Evolutionary conservation across 257 asterid species (phyloP).

Genomic region (Primulina eburnea): DNA sequence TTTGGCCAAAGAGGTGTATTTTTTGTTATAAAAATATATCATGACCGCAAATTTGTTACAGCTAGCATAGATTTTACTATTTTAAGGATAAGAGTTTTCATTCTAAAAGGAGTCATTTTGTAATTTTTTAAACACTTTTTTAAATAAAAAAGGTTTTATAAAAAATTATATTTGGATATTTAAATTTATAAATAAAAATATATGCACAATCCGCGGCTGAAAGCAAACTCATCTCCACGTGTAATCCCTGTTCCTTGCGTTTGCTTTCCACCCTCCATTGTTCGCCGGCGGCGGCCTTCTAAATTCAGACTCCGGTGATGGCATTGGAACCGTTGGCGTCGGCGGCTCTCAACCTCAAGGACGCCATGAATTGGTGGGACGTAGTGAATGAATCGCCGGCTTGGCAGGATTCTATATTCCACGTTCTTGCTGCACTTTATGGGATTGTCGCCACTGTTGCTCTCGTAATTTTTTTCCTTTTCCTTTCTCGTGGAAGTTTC

Average conservation of each 20-base stretch:
- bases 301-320: slow-evolving; percentile 31
- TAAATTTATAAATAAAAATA: no score
- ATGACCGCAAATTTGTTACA: no score
- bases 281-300: background rate
- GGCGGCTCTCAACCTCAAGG: slow-evolving; percentile 62
- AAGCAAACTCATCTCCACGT: background rate
- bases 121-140: no score
- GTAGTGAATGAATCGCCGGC: slow-evolving; percentile 49
- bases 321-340: slow-evolving; percentile 40
- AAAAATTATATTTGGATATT: no score
- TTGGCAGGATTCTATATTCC: slow-evolving; percentile 89
- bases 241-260: background rate
- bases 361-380: slow-evolving; percentile 82
- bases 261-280: background rate
- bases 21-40: no score
- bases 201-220: background rate
- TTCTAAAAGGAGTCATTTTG: no score
- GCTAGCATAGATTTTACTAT: no score
- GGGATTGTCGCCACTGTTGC: slow-evolving; percentile 80
- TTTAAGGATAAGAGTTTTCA: no score
- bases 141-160: no score
- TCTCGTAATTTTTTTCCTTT: slow-evolving; percentile 41
- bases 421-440: slow-evolving; percentile 59
- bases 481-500: background rate
- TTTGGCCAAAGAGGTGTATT: no score